Percentiles rank a stretch among this genome's conserved stretches.
Conservation (phyloP, 2,329 filamentous ascomycete genomes). For the Sordariomycetes sp. region DNA sequence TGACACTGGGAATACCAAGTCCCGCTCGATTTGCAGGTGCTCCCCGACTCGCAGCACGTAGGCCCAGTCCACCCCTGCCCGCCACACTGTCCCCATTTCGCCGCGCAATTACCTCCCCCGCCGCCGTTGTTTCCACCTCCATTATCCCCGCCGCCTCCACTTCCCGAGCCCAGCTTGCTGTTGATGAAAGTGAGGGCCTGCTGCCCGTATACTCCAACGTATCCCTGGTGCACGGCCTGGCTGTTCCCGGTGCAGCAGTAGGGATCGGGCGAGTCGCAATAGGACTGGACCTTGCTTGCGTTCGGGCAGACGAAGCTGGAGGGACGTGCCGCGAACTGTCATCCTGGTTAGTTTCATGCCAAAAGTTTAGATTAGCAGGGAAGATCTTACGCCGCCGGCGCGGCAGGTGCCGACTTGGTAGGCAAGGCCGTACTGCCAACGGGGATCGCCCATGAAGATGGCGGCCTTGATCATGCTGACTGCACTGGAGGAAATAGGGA, state of each 20-base stretch:
- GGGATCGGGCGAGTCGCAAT: slow-evolving; percentile 50
- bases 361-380: neutral
- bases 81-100: slow-evolving; percentile 11
- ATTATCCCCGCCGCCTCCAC: neutral
- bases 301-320: slow-evolving; percentile 42
- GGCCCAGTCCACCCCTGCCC: slow-evolving; percentile 12
- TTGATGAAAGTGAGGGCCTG: slow-evolving; percentile 48
- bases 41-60: slow-evolving; percentile 11
- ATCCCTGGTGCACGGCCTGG: slow-evolving; percentile 45
- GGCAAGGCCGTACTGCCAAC: slow-evolving; percentile 36
- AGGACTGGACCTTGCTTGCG: slow-evolving; percentile 42
- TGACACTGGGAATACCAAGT: slow-evolving; percentile 13
- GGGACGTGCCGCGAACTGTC: slow-evolving; percentile 46
- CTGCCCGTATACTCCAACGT: slow-evolving; percentile 46
- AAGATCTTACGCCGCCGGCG: slow-evolving; percentile 36
- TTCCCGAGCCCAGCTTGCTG: slow-evolving; percentile 13
- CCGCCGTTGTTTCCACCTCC: neutral
- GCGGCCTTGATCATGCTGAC: slow-evolving; percentile 45
- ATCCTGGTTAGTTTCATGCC: neutral
- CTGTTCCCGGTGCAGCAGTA: slow-evolving; percentile 56
- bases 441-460: slow-evolving; percentile 53
- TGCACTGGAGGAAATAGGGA: slow-evolving; percentile 29
- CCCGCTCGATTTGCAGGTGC: slow-evolving; percentile 10
- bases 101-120: slow-evolving; percentile 8
- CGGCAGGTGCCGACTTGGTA: slow-evolving; percentile 49